Percentiles rank a stretch among this genome's conserved stretches.
These are phyloP conservation scores for Pyrenochaeta sp. DNA, from an alignment of 2,329 filamentous ascomycete species.

Conservation along the genomic window DNA sequence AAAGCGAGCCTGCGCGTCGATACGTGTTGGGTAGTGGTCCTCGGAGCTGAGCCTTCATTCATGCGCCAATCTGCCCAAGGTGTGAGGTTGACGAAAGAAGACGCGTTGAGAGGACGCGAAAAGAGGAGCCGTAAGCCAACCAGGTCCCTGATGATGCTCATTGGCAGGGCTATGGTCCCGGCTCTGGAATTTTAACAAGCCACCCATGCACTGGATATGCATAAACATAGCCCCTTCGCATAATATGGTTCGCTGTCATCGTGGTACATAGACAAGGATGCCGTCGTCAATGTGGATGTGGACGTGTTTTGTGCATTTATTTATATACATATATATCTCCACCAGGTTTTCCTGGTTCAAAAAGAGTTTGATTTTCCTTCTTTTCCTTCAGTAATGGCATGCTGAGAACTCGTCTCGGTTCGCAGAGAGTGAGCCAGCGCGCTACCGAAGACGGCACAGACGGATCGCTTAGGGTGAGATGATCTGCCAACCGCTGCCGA, in stretches of 20 bases:
- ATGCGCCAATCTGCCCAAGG: slow-evolving; percentile 9
- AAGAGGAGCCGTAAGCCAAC: slow-evolving; percentile 16
- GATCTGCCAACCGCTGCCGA: slow-evolving; percentile 27
- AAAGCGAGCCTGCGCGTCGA: slow-evolving; percentile 16
- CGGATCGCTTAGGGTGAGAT: slow-evolving; percentile 17
- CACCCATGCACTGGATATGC: slow-evolving; percentile 4
- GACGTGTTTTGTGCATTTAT: too few relatives aligned
- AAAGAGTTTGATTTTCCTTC: too few relatives aligned
- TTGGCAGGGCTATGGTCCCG: slow-evolving; percentile 16
- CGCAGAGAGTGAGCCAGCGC: slow-evolving; percentile 9
- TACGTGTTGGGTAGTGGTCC: slow-evolving; percentile 13
- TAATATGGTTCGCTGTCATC: neutral
- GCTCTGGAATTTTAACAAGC: slow-evolving; percentile 7
- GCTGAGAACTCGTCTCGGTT: slow-evolving; percentile 3
- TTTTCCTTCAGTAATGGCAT: slow-evolving; percentile 2
- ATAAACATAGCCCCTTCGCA: slow-evolving; percentile 9
- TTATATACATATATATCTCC: neutral
- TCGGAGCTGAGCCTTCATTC: slow-evolving; percentile 3
- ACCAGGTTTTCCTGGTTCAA: neutral
- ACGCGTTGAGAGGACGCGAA: slow-evolving; percentile 18
- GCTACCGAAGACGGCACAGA: slow-evolving; percentile 12
- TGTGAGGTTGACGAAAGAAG: slow-evolving; percentile 24
- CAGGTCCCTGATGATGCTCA: slow-evolving; percentile 7
- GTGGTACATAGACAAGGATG: neutral
- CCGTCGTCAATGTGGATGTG: neutral